Conservation (phyloP, 345 rosid genomes). For the Boechera divaricarpa region DNA sequence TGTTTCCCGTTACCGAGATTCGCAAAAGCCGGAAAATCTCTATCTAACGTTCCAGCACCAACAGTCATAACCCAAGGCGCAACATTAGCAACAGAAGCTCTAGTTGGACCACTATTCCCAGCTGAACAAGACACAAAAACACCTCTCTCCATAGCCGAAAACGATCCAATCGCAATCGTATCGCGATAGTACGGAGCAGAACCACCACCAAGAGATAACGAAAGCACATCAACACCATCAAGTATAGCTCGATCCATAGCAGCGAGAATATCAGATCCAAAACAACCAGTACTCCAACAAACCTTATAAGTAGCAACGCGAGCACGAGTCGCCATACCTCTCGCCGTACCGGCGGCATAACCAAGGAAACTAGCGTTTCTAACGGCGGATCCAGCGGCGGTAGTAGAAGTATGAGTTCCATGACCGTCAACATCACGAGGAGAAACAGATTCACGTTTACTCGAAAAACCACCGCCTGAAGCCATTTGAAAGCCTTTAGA, state of each 20-base stretch:
- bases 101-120: constrained; percentile 77
- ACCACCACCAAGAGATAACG: constrained; percentile 85
- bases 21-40: constrained; percentile 82
- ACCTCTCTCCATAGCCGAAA: constrained; percentile 80
- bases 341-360: constrained; percentile 80
- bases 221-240: constrained; percentile 92
- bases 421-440: constrained; percentile 85
- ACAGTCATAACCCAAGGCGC: constrained; percentile 98
- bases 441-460: constrained; percentile 60
- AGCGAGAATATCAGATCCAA: constrained; percentile 81
- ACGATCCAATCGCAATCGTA: constrained; percentile 72
- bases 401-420: constrained; percentile 84
- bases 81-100: constrained; percentile 67
- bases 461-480: constrained; percentile 51
- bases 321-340: constrained; percentile 80
- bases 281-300: constrained; percentile 76
- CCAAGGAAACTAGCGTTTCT: constrained; percentile 76
- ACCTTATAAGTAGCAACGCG: constrained; percentile 86
- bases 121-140: constrained; percentile 82
- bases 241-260: constrained; percentile 76
- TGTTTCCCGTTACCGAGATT: constrained; percentile 55
- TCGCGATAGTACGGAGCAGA: constrained; percentile 68
- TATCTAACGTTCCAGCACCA: constrained; percentile 88
- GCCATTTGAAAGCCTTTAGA: constrained; percentile 77
- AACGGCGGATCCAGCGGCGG: constrained; percentile 78